Conservation (phyloP, 345 rosid species). For the Citrus australasica region DNA sequence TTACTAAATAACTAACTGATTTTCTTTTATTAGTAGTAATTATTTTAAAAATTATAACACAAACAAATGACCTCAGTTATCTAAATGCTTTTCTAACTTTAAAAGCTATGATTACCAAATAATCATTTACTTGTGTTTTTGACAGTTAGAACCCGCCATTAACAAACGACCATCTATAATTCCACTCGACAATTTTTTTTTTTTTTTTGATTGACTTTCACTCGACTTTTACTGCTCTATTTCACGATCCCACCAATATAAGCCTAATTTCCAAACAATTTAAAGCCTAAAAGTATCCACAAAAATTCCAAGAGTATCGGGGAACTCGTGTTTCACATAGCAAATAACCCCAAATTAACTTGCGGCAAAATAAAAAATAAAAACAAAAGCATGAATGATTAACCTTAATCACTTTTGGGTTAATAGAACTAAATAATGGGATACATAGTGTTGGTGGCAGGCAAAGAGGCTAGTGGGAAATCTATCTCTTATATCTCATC, state of each 20-base stretch:
- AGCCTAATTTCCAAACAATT: not conserved
- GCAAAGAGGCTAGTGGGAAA: not conserved
- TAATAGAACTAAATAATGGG: not conserved
- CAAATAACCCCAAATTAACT: not conserved
- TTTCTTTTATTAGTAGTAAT: no score
- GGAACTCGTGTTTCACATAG: not conserved
- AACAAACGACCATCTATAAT: no score
- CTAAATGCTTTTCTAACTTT: no score
- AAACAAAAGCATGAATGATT: not conserved
- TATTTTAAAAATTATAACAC: no score
- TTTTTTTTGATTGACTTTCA: no score
- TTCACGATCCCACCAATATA: not conserved
- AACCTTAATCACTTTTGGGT: not conserved
- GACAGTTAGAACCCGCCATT: no score
- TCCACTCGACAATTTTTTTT: no score
- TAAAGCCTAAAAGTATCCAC: not conserved
- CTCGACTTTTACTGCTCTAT: no score
- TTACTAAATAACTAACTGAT: no score
- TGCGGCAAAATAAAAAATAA: not conserved
- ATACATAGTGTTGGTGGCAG: not conserved
- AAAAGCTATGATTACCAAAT: no score
- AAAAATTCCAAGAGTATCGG: not conserved
- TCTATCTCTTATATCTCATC: slow-evolving; percentile 11
- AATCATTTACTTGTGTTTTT: no score
- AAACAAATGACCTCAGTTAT: no score